Percentiles rank a stretch among this genome's conserved stretches.
Evolutionary conservation across 2,329 filamentous ascomycete species (phyloP).

Genomic region (Knufia fluminis): DNA sequence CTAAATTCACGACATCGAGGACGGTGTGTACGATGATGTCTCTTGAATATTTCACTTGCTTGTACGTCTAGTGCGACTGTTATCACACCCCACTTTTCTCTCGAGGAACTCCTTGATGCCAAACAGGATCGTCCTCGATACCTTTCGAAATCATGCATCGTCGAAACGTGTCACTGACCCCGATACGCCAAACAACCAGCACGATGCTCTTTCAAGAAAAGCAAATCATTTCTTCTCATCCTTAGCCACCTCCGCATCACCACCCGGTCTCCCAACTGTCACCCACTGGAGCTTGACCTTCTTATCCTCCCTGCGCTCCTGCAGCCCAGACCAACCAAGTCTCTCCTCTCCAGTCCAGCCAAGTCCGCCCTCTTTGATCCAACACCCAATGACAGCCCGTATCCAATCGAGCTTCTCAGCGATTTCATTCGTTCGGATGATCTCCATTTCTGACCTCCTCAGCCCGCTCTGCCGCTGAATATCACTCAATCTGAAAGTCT

Average conservation of each 20-base stretch:
- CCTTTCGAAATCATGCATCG: no score
- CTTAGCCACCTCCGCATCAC: slow-evolving; percentile 27
- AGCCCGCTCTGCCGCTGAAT: slow-evolving; percentile 18
- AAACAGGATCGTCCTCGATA: no score
- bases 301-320: slow-evolving; percentile 36
- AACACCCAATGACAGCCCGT: slow-evolving; percentile 31
- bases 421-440: slow-evolving; percentile 38
- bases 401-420: slow-evolving; percentile 37
- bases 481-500: slow-evolving; percentile 22
- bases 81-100: no score
- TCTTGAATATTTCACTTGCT: no score
- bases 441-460: slow-evolving; percentile 30
- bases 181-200: no score
- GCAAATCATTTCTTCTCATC: slow-evolving; percentile 6
- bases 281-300: slow-evolving; percentile 45
- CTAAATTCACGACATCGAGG: no score
- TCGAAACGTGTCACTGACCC: no score
- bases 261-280: slow-evolving; percentile 39
- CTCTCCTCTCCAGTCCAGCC: slow-evolving; percentile 24
- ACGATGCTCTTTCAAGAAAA: no score
- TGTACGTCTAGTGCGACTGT: no score
- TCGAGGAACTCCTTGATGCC: no score
- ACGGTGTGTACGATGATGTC: no score
- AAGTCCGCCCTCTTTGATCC: slow-evolving; percentile 26
- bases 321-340: slow-evolving; percentile 25